Evolutionary conservation across 352 stramenopile genomes (phyloP).

Genomic region (Globisporangium polare): DNA sequence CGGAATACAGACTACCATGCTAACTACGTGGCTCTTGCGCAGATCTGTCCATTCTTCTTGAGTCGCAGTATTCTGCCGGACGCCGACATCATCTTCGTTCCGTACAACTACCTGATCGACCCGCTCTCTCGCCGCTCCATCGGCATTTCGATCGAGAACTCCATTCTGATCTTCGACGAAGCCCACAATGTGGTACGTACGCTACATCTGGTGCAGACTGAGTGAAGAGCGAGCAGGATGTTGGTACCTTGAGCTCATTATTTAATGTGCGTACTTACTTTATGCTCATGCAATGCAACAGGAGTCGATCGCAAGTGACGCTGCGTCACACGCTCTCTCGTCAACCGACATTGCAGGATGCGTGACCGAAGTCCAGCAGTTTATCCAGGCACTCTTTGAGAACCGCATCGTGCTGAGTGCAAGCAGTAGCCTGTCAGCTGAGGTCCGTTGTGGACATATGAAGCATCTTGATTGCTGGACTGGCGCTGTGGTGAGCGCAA

Average conservation of each 20-base stretch:
- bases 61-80: constrained; percentile 88
- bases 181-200: constrained; percentile 97
- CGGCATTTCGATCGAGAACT: constrained; percentile 94
- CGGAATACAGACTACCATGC: too few species aligned
- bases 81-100: constrained; percentile 97
- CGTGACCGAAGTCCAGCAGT: constrained; percentile 91
- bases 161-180: constrained; percentile 99
- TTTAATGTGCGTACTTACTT: neutral
- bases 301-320: constrained; percentile 91
- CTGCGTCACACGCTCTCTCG: constrained; percentile 95
- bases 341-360: constrained; percentile 93
- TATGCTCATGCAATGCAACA: constrained; percentile 10
- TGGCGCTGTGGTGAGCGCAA: neutral
- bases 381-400: constrained; percentile 61
- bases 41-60: constrained; percentile 98
- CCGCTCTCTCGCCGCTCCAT: constrained; percentile 85
- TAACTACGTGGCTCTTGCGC: constrained; percentile 4
- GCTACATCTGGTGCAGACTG: neutral
- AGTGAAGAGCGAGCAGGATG: too few species aligned
- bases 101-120: constrained; percentile 99
- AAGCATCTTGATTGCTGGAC: neutral
- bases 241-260: constrained; percentile 24
- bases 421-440: constrained; percentile 50
- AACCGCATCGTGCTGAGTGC: constrained; percentile 48
- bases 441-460: constrained; percentile 33